phyloP scores from a whole-genome alignment of 2,329 filamentous ascomycete species.

The Pseudocercospora crystallina region DNA sequence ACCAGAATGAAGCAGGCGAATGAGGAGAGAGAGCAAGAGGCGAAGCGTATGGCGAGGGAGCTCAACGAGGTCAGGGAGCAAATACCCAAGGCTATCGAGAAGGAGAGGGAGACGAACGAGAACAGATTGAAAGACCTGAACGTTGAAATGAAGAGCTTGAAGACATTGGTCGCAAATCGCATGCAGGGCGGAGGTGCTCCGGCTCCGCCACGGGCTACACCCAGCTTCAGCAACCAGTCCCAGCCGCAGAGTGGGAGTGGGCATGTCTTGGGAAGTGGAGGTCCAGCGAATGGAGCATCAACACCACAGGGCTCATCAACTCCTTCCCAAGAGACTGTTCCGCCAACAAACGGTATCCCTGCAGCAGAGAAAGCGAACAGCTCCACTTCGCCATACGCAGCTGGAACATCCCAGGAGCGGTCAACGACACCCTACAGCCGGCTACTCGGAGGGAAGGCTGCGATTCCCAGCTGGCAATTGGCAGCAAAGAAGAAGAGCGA shows the following conservation, averaged over 20 bases:
- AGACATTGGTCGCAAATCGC: constrained; percentile 74
- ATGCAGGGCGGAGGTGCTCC: constrained; percentile 39
- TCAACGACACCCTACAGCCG: constrained; percentile 28
- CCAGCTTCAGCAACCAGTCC: constrained; percentile 23
- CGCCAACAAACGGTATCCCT: constrained; percentile 24
- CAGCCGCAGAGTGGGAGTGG: constrained; percentile 11
- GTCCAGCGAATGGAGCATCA: constrained; percentile 14
- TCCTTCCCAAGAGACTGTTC: constrained; percentile 8
- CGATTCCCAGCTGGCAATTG: constrained; percentile 57
- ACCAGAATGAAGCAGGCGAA: constrained; percentile 77
- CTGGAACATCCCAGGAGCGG: constrained; percentile 14
- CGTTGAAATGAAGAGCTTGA: constrained; percentile 85
- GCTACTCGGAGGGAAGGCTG: constrained; percentile 36
- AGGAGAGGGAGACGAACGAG: constrained; percentile 82
- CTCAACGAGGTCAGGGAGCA: constrained; percentile 77
- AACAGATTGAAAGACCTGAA: constrained; percentile 79
- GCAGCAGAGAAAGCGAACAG: constrained; percentile 16
- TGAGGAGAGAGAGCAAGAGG: constrained; percentile 81
- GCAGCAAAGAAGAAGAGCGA: constrained; percentile 49
- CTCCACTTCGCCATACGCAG: constrained; percentile 21
- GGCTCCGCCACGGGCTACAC: constrained; percentile 17
- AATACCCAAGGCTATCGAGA: constrained; percentile 84
- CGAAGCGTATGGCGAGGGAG: constrained; percentile 81
- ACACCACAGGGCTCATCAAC: constrained; percentile 1
- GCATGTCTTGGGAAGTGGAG: constrained; percentile 25